Evolutionary conservation across 129 eudicot species (phyloP).

Genomic region (Pittosporum tobira): DNA sequence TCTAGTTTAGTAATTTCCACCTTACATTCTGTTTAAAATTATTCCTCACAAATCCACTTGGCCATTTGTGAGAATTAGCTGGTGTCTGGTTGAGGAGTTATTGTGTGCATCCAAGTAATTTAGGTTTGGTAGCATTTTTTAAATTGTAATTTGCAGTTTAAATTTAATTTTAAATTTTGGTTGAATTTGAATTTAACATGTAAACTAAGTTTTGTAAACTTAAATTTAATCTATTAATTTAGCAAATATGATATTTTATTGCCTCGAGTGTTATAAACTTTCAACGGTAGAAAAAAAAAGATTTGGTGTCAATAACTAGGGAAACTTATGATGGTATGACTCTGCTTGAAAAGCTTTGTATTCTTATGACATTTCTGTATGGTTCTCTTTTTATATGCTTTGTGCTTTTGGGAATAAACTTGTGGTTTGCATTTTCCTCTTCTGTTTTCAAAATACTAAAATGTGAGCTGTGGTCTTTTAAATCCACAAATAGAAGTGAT

Average conservation of each 20-base stretch:
- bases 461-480: constrained; percentile 2
- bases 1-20: constrained; percentile 21
- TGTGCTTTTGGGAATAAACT: constrained; percentile 8
- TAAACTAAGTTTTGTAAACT: too few relatives aligned
- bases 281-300: too few relatives aligned
- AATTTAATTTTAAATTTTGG: too few relatives aligned
- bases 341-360: neutral
- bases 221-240: too few relatives aligned
- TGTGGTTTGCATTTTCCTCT: constrained; percentile 10
- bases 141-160: too few relatives aligned
- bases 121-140: too few relatives aligned
- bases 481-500: constrained; percentile 6
- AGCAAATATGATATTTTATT: too few relatives aligned
- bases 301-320: too few relatives aligned
- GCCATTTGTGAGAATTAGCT: too few relatives aligned
- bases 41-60: constrained; percentile 4
- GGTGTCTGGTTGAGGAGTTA: too few relatives aligned
- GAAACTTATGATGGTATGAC: constrained; percentile 3
- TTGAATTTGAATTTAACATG: constrained; percentile 2
- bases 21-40: constrained; percentile 27
- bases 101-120: too few relatives aligned
- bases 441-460: constrained; percentile 2
- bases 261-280: too few relatives aligned
- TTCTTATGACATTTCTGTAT: constrained; percentile 10
- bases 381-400: neutral